phyloP scores from a whole-genome alignment of 73 alveolate species.

The Tetrahymena thermophila region DNA sequence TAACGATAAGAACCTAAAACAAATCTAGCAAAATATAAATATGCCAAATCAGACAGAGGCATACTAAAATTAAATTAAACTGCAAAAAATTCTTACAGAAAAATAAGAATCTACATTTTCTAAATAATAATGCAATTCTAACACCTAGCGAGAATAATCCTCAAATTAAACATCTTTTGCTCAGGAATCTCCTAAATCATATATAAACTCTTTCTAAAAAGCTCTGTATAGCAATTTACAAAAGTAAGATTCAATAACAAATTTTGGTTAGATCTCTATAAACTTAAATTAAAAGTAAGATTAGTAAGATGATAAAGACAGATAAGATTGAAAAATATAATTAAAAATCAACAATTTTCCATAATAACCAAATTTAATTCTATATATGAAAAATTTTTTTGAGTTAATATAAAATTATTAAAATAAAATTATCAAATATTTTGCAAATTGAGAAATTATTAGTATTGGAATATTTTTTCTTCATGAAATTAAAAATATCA shows the following conservation, averaged over 20 bases:
- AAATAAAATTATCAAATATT: too few relatives aligned
- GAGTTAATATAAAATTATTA: too few relatives aligned
- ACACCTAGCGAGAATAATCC: background rate
- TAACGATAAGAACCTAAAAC: background rate
- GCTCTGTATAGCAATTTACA: background rate
- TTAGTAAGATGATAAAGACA: background rate
- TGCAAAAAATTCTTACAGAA: background rate
- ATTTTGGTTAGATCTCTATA: background rate
- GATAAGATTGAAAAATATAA: background rate
- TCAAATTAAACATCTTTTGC: background rate
- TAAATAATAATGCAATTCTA: too few relatives aligned
- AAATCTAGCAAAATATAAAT: background rate
- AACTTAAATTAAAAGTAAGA: background rate
- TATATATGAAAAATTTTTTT: too few relatives aligned
- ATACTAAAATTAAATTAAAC: too few relatives aligned
- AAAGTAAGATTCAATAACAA: background rate
- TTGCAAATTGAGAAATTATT: too few relatives aligned
- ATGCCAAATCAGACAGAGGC: background rate
- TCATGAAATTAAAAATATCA: too few relatives aligned
- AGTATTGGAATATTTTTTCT: too few relatives aligned
- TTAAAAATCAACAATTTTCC: background rate
- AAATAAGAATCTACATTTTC: background rate
- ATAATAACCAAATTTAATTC: too few relatives aligned
- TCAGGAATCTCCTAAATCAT: background rate
- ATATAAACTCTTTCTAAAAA: background rate